These are phyloP conservation scores for Colletotrichum sojae DNA, from an alignment of 2,329 filamentous ascomycete species.

Conservation along the genomic window DNA sequence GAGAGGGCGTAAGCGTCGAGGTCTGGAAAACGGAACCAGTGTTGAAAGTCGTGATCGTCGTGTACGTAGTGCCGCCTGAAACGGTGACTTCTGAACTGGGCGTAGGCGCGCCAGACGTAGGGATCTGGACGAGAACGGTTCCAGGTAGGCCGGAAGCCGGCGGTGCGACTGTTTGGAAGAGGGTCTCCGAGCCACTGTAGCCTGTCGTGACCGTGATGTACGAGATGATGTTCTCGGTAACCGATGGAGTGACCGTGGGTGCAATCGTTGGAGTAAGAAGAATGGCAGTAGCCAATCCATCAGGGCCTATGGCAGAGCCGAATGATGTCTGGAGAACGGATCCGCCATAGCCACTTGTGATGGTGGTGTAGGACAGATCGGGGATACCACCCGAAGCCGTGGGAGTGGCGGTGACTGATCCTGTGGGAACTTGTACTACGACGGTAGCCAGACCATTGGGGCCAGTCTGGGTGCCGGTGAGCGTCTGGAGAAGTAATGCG, in stretches of 20 bases:
- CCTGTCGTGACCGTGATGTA: slow-evolving; percentile 32
- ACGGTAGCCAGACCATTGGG: slow-evolving; percentile 23
- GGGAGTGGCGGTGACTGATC: background rate
- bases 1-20: slow-evolving; percentile 11
- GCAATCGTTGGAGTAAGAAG: slow-evolving; percentile 5
- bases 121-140: slow-evolving; percentile 27
- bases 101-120: slow-evolving; percentile 5
- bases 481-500: slow-evolving; percentile 22
- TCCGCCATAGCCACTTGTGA: slow-evolving; percentile 29
- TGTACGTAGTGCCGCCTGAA: background rate
- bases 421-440: slow-evolving; percentile 23
- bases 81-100: background rate
- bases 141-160: slow-evolving; percentile 33
- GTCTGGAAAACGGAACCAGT: background rate
- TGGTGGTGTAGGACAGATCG: slow-evolving; percentile 22
- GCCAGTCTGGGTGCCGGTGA: slow-evolving; percentile 1
- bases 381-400: background rate
- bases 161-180: slow-evolving; percentile 23
- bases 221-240: slow-evolving; percentile 25
- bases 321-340: slow-evolving; percentile 12
- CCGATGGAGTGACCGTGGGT: background rate
- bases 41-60: slow-evolving; percentile 14
- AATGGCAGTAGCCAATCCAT: slow-evolving; percentile 29
- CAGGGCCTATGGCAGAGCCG: slow-evolving; percentile 24
- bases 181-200: slow-evolving; percentile 14